A percentile compares a stretch with the other conserved stretches of the same genome.
These are phyloP conservation scores for Arbutus unedo DNA, from an alignment of 148 eudicot species.

Conservation along the genomic window DNA sequence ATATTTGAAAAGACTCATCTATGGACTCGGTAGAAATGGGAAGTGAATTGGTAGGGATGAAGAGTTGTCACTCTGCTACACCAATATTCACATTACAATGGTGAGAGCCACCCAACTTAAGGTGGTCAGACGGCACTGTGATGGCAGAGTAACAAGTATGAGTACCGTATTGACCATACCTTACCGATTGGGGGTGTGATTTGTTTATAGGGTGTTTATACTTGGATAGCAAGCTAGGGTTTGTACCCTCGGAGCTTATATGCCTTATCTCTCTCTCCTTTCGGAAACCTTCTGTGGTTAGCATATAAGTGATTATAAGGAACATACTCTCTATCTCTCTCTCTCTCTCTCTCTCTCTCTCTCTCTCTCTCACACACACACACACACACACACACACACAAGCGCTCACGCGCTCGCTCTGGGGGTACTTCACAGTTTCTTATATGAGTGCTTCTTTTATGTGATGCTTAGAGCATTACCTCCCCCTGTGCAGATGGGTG, in stretches of 20 bases:
- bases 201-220: background rate
- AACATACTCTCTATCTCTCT: no score
- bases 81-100: background rate
- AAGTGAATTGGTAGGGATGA: background rate
- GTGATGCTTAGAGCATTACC: background rate
- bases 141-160: background rate
- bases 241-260: background rate
- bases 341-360: no score
- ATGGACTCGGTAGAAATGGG: background rate
- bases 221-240: background rate
- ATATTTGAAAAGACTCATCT: background rate
- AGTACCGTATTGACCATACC: background rate
- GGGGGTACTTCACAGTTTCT: background rate
- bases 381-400: no score
- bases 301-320: no score
- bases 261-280: background rate
- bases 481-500: background rate
- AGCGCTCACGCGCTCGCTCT: no score
- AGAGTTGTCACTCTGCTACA: background rate
- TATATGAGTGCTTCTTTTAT: background rate
- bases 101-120: background rate
- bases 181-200: background rate
- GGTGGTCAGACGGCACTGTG: background rate
- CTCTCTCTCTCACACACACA: no score
- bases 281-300: background rate